phyloP scores from a whole-genome alignment of 345 rosid species.

The Acer saccharum region DNA sequence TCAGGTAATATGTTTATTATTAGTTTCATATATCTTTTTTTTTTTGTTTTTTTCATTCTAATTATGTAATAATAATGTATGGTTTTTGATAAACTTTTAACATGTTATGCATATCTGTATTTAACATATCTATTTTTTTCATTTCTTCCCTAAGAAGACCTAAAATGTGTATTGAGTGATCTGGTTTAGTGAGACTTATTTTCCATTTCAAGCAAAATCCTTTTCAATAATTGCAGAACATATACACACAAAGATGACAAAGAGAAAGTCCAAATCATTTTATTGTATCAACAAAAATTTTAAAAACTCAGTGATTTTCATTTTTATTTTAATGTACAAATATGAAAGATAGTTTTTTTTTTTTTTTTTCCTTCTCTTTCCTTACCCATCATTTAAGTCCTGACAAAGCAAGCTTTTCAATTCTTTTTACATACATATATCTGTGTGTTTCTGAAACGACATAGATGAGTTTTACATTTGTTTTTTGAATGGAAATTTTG shows the following conservation, averaged over 20 bases:
- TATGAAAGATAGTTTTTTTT: neutral
- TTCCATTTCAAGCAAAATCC: conserved; percentile 41
- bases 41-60: neutral
- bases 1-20: conserved; percentile 39
- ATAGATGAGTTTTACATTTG: neutral
- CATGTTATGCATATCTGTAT: neutral
- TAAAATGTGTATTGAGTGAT: conserved; percentile 12
- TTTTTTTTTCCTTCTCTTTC: neutral
- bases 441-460: neutral
- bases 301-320: neutral
- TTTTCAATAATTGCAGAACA: conserved; percentile 43
- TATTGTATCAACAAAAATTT: neutral
- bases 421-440: neutral
- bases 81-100: neutral
- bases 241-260: neutral
- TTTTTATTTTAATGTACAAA: neutral
- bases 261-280: neutral
- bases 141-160: neutral
- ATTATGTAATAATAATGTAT: neutral
- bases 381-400: neutral
- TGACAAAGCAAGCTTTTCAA: neutral
- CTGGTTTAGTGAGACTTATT: conserved; percentile 27
- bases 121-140: too few species aligned
- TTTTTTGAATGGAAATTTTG: conserved; percentile 19
- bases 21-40: too few species aligned